Base-by-base conservation (phyloP, 768 basidiomycete genomes). In the Amanita polypyramis region DNA sequence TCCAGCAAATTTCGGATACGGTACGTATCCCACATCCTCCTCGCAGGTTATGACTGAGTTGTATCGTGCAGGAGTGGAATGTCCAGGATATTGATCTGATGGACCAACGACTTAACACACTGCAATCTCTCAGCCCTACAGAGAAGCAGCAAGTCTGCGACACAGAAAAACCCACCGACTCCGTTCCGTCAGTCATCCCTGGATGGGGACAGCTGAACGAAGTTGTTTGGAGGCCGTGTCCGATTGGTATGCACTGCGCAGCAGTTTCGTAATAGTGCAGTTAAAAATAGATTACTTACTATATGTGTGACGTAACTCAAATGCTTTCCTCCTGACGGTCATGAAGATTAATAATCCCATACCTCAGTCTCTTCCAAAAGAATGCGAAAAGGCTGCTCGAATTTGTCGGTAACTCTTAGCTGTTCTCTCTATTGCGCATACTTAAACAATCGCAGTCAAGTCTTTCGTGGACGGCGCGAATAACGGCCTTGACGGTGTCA, bases 311-410 rank as follows among this genome's bases (percentile, higher is more conserved):
- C 35, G 29, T n/a, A 19, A 15, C n/a, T 29, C 15, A 6, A 4
- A 3, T 20, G 30, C 12, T 15, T 10, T 35, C 39, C 20, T 17
- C 32, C n/a, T 32, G 4, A 30, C 38, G 20, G 25, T 23, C 59
- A 75, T 72, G 70, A 75, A 75, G 55, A 61, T 75, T 49, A 69
- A 66, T 51, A 73, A 59, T 51, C 75, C 75, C 14, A 53, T 77
- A 2, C 75, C 76, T 5, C 75, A 76, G 60, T 68, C 76, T 3
- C 68, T 95, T 32, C 77, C 79, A 10, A 92, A 87, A 48, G 92
- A 96, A 67, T 91, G 89, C 58, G 64, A 68, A 41, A 96, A 95
- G 62, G 91, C 91, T 20, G 79, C 87, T 7, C 89, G 82, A 59
- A 96, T 93, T 51, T 82, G 90, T 88, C 52, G 46, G 83, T 63